phyloP scores from a whole-genome alignment of 2,329 filamentous ascomycete genomes.

The Aureobasidium subglaciale region DNA sequence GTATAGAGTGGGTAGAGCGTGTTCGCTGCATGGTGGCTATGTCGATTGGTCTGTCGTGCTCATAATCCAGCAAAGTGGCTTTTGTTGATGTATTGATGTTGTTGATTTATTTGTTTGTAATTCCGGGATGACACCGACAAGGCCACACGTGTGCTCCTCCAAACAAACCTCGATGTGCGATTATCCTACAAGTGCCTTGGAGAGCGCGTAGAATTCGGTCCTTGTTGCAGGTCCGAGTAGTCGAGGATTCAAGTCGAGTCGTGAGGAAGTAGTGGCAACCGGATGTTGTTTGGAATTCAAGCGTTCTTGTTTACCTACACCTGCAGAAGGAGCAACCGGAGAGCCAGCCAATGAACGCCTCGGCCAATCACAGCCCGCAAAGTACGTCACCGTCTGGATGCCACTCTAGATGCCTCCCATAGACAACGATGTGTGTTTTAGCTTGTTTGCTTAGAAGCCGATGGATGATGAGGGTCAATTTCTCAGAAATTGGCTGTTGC shows the following conservation, averaged over 20 bases:
- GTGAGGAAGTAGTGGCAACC: conserved; percentile 1
- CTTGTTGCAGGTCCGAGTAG: not conserved
- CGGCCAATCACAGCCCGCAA: too few relatives aligned
- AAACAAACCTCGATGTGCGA: not conserved
- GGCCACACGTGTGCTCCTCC: conserved; percentile 4
- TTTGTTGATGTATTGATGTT: conserved; percentile 15
- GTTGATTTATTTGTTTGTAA: conserved; percentile 15
- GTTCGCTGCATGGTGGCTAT: conserved; percentile 19
- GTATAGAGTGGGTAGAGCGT: conserved; percentile 17
- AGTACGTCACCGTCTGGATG: too few relatives aligned
- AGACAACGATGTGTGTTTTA: not conserved
- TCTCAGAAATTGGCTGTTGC: conserved; percentile 10
- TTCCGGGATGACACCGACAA: conserved; percentile 9
- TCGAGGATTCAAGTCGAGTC: conserved; percentile 5
- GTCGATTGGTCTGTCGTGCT: not conserved
- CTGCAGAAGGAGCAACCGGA: not conserved
- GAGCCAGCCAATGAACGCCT: not conserved
- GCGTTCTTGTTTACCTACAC: not conserved
- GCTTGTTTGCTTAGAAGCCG: not conserved
- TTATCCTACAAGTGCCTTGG: not conserved
- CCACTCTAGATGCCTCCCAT: not conserved
- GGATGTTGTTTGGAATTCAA: too few relatives aligned
- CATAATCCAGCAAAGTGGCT: conserved; percentile 5
- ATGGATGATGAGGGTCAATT: conserved; percentile 2
- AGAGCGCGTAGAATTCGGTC: not conserved